Percentiles rank a stretch among this genome's conserved stretches.
Conservation (phyloP, 2,329 filamentous ascomycete species). For the Ramichloridium luteum region DNA sequence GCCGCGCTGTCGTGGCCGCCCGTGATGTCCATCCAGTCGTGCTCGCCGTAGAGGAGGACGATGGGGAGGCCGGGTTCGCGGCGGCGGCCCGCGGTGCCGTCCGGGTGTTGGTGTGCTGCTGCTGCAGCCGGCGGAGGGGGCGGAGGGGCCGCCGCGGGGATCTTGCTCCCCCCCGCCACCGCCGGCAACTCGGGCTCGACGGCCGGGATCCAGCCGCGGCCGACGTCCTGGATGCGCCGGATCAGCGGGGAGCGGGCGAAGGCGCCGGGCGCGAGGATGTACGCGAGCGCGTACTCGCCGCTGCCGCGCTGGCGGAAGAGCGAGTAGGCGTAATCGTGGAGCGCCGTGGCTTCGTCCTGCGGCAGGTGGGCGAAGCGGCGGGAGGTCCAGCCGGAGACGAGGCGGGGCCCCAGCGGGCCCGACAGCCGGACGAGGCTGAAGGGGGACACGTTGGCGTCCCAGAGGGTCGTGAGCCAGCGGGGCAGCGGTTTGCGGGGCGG, state of each 20-base stretch:
- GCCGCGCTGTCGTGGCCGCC: constrained; percentile 72
- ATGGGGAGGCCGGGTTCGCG: constrained; percentile 56
- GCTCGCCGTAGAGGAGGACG: constrained; percentile 90
- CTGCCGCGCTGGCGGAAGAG: constrained; percentile 87
- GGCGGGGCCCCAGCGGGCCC: constrained; percentile 77
- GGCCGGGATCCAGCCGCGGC: constrained; percentile 49
- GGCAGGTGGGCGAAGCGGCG: constrained; percentile 86
- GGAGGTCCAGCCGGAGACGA: constrained; percentile 91
- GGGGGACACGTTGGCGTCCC: constrained; percentile 93
- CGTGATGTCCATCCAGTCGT: constrained; percentile 96
- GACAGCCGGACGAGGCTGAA: constrained; percentile 82
- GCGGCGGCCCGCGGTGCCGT: constrained; percentile 48
- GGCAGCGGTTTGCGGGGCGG: constrained; percentile 53
- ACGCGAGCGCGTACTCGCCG: constrained; percentile 85
- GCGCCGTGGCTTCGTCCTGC: constrained; percentile 60
- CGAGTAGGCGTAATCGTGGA: constrained; percentile 89
- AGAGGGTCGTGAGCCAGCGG: constrained; percentile 82
- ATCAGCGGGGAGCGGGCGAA: constrained; percentile 83
- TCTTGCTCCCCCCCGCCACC: too few species aligned
- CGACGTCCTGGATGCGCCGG: constrained; percentile 72
- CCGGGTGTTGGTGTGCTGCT: constrained; percentile 51
- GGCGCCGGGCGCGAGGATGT: constrained; percentile 85
- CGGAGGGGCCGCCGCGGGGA: constrained; percentile 20
- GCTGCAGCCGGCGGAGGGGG: constrained; percentile 18
- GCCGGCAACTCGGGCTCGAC: neutral